Evolutionary conservation across 495 filamentous ascomycete genomes (phyloP), one percentile per base, ranked within the genome.

Genomic region (Parathielavia appendiculata): DNA sequence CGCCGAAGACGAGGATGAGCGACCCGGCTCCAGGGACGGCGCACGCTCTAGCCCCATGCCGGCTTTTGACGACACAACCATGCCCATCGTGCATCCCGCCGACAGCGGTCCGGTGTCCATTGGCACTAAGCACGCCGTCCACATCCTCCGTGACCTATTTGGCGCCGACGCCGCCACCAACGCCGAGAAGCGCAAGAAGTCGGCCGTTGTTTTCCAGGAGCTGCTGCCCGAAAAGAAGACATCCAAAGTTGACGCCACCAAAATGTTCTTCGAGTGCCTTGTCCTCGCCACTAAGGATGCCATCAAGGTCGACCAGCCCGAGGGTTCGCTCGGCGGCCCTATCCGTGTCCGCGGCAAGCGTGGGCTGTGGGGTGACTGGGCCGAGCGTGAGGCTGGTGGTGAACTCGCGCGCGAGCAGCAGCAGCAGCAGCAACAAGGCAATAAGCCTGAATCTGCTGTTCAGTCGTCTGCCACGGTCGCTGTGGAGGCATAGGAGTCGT

Each of bases 201-300:
- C 81, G 7, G 79, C 79, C 40, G 88, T 96, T 7, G 75, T 91
- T 17, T 98, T 97, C 81, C 91, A 96, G 69, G 89, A 96, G 39
- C 80, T 98, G 46, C 80, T 96, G 1, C 93, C 93, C 1, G 89
- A 92, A 73, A 69, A 76, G 50, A 83, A 78, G 52, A 90, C 93
- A 2, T 86, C 80, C 51, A 86, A 88, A 66, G 85, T 85, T 13
- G 93, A 97, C 63, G 95, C 95, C 4, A 97, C 93, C 40, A 96
- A 96, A 78, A 96, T 98, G 92, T 98, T 98, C 75, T 97, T 97
- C 59, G 95, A 98, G 73, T 84, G 92, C 38, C 76, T 98, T 41
- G 93, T 97, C 6, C 76, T 98, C 50, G 95, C 95, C 12, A 98
- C 93, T 13, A 97, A 97, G 78, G 95, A 97, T 72, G 93, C 93